A percentile compares a stretch with the other conserved stretches of the same genome.
phyloP scores from a whole-genome alignment of 768 basidiomycete genomes.

The Cystofilobasidium bisporidii region DNA sequence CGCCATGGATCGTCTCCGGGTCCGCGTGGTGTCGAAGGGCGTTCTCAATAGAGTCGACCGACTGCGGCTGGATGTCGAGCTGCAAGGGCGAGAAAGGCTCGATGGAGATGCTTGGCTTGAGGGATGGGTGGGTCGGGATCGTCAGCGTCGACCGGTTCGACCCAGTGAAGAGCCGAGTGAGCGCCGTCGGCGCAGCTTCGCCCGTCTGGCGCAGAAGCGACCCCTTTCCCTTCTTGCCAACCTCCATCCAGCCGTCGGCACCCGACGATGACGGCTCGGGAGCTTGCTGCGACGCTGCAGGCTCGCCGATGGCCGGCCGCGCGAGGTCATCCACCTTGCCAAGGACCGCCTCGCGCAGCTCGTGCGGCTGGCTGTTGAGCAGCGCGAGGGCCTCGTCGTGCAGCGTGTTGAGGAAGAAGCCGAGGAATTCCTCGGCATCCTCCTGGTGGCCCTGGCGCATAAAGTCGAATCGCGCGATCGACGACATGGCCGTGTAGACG shows the following conservation, averaged over 20 bases:
- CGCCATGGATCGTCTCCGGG: conserved; percentile 65
- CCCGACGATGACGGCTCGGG: conserved; percentile 45
- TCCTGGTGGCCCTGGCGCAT: conserved; percentile 96
- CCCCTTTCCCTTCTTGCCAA: conserved; percentile 74
- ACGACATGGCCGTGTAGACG: conserved; percentile 86
- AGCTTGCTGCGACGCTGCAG: too few relatives aligned
- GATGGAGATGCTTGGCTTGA: conserved; percentile 70
- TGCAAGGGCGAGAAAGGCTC: conserved; percentile 86
- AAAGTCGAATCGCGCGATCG: conserved; percentile 82
- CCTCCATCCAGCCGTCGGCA: conserved; percentile 89
- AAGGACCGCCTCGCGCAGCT: conserved; percentile 14
- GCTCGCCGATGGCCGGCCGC: too few relatives aligned
- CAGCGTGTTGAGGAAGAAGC: conserved; percentile 86
- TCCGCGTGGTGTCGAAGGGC: conserved; percentile 67
- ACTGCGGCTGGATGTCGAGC: conserved; percentile 75
- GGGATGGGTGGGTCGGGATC: conserved; percentile 56
- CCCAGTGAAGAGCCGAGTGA: conserved; percentile 87
- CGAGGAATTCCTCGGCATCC: conserved; percentile 97
- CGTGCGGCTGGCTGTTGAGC: conserved; percentile 39
- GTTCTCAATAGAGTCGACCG: conserved; percentile 68
- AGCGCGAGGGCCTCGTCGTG: conserved; percentile 79
- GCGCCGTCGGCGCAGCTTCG: conserved; percentile 61
- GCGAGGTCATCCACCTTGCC: conserved; percentile 5
- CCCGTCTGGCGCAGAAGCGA: conserved; percentile 49
- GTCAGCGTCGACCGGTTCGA: conserved; percentile 71